Evolutionary conservation across 2,329 filamentous ascomycete genomes (phyloP).

Genomic region (Trichoderma brevicompactum): DNA sequence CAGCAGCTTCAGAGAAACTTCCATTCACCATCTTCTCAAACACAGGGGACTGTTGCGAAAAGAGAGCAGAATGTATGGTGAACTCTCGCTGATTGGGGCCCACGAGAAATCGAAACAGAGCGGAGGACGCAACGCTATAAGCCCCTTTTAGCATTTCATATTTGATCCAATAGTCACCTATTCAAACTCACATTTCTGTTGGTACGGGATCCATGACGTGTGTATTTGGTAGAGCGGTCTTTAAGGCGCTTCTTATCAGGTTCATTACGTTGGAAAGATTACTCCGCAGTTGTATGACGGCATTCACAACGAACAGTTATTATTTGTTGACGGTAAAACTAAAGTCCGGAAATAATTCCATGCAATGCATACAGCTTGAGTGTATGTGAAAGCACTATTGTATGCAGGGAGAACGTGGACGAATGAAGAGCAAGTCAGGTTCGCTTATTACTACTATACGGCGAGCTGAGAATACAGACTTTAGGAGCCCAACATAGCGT

Average conservation of each 20-base stretch:
- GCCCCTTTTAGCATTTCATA: background rate
- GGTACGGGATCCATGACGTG: background rate
- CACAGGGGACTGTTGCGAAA: conserved; percentile 28
- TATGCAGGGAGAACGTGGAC: too few species aligned
- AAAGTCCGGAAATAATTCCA: background rate
- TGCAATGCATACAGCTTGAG: background rate
- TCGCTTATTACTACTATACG: too few species aligned
- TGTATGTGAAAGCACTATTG: too few species aligned
- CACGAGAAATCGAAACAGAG: conserved; percentile 29
- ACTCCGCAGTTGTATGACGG: conserved; percentile 1
- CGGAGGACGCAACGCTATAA: conserved; percentile 14
- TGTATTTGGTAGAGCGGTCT: background rate
- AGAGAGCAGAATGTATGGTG: conserved; percentile 30
- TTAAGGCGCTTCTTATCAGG: background rate
- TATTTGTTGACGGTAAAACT: conserved; percentile 1
- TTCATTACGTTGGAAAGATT: background rate
- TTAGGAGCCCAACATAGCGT: too few species aligned
- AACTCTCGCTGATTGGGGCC: conserved; percentile 27
- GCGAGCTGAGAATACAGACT: too few species aligned
- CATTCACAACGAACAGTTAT: background rate
- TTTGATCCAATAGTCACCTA: background rate
- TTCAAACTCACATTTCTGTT: conserved; percentile 1
- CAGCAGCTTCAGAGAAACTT: conserved; percentile 23
- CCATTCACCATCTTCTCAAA: conserved; percentile 29
- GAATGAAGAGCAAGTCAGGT: too few species aligned